Percentiles rank a stretch among this genome's conserved stretches.
Conservation (phyloP, 345 rosid species). For the Psidium friedrichsthalianum region DNA sequence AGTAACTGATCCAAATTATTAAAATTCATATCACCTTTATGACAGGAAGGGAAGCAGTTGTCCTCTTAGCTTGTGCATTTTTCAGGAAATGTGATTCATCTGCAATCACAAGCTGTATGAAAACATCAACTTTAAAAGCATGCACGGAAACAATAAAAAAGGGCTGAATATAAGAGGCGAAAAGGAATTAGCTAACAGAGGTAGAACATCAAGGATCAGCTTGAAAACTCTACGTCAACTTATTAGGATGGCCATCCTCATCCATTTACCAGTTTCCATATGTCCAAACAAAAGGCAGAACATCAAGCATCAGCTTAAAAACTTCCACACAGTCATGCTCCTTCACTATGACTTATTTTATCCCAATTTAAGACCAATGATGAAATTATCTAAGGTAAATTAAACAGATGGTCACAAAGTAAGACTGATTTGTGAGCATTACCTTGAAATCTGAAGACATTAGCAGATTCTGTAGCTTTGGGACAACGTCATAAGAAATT, state of each 20-base stretch:
- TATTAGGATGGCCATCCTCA: not conserved
- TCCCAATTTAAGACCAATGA: not conserved
- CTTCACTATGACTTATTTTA: not conserved
- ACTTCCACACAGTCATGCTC: not conserved
- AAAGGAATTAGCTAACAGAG: not conserved
- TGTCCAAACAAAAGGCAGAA: not conserved
- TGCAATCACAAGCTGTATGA: constrained; percentile 81
- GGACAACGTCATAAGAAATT: constrained; percentile 73
- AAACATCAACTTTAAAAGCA: not conserved
- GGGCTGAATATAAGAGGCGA: not conserved
- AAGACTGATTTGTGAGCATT: constrained; percentile 1
- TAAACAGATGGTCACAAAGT: not conserved
- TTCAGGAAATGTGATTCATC: constrained; percentile 95
- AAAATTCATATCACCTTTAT: constrained; percentile 46
- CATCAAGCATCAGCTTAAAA: not conserved
- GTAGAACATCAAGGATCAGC: not conserved
- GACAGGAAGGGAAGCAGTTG: constrained; percentile 67
- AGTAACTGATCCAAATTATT: not conserved
- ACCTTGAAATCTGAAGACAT: constrained; percentile 67
- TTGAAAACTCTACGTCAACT: not conserved
- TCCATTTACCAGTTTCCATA: not conserved
- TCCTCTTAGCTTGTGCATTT: constrained; percentile 96
- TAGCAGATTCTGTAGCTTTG: constrained; percentile 54
- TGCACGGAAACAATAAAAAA: not conserved
- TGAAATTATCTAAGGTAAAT: not conserved